These are phyloP conservation scores for Phytophthora ramorum DNA, from an alignment of 352 stramenopile species.

Conservation along the genomic window DNA sequence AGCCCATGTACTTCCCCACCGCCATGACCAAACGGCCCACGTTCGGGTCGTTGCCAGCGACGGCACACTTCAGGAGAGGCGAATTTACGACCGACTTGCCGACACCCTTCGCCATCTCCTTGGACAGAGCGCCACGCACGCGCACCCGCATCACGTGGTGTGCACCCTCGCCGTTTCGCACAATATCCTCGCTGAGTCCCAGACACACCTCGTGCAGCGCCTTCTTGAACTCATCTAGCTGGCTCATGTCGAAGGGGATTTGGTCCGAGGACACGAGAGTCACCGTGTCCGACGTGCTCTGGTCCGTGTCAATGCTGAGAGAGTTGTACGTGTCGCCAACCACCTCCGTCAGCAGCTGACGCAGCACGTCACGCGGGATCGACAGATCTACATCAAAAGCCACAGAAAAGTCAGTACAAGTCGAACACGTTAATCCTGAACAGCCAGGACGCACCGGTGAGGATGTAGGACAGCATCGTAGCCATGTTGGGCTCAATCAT, in stretches of 20 bases:
- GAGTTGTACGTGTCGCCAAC: slow-evolving; percentile 92
- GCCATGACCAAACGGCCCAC: slow-evolving; percentile 96
- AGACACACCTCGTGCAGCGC: slow-evolving; percentile 94
- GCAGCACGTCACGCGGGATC: slow-evolving; percentile 84
- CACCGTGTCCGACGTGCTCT: slow-evolving; percentile 98
- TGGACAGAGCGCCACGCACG: slow-evolving; percentile 86
- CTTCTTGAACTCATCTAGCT: slow-evolving; percentile 90
- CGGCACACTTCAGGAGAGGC: slow-evolving; percentile 98
- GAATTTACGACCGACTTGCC: slow-evolving; percentile 95
- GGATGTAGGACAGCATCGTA: slow-evolving; percentile 90
- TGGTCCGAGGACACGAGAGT: slow-evolving; percentile 95
- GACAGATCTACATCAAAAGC: slow-evolving; percentile 55
- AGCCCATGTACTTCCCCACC: slow-evolving; percentile 96
- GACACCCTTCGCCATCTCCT: slow-evolving; percentile 86
- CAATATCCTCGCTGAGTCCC: slow-evolving; percentile 96
- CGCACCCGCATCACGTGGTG: slow-evolving; percentile 97
- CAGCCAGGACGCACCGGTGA: slow-evolving; percentile 63
- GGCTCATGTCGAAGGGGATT: slow-evolving; percentile 83
- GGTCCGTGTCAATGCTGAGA: slow-evolving; percentile 97
- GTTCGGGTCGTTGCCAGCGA: slow-evolving; percentile 98
- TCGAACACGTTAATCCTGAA: background rate
- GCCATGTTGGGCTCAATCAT: slow-evolving; percentile 99
- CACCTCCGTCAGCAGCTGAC: slow-evolving; percentile 78
- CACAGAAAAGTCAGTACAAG: slow-evolving; percentile 8
- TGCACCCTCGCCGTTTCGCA: slow-evolving; percentile 98